A percentile compares a stretch with the other conserved stretches of the same genome.
These are phyloP conservation scores for Catharanthus roseus DNA, from an alignment of 257 asterid genomes.

Conservation along the genomic window DNA sequence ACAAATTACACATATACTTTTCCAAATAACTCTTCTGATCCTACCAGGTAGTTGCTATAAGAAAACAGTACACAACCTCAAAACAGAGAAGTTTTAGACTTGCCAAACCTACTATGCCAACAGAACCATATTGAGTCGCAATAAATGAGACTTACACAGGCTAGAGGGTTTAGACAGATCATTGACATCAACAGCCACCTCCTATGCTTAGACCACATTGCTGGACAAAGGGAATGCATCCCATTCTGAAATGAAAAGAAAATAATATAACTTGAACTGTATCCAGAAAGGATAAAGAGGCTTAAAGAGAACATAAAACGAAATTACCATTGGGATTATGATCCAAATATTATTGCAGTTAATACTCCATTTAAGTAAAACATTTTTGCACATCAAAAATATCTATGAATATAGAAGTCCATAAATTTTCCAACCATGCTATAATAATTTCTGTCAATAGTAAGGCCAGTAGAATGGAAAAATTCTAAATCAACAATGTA, in stretches of 20 bases:
- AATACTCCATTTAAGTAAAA: not conserved
- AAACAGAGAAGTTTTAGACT: not conserved
- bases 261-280: slow-evolving; percentile 6
- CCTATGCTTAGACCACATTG: slow-evolving; percentile 97
- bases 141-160: slow-evolving; percentile 62
- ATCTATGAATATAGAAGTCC: not conserved
- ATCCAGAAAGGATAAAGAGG: not conserved
- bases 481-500: not conserved
- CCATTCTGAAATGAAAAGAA: slow-evolving; percentile 57
- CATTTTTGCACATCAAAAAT: not conserved
- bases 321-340: not conserved
- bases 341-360: not conserved
- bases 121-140: not conserved
- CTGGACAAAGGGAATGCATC: slow-evolving; percentile 97
- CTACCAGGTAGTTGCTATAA: not conserved
- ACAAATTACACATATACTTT: not conserved
- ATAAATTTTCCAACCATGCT: not conserved
- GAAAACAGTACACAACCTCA: not conserved
- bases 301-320: not conserved
- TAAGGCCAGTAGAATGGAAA: not conserved
- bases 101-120: slow-evolving; percentile 5
- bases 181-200: slow-evolving; percentile 97
- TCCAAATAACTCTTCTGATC: not conserved
- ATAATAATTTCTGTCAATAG: not conserved
- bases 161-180: slow-evolving; percentile 86